A percentile compares a stretch with the other conserved stretches of the same genome.
These are phyloP conservation scores for Termitomyces sp. DNA, from an alignment of 768 basidiomycete species.

Conservation along the genomic window DNA sequence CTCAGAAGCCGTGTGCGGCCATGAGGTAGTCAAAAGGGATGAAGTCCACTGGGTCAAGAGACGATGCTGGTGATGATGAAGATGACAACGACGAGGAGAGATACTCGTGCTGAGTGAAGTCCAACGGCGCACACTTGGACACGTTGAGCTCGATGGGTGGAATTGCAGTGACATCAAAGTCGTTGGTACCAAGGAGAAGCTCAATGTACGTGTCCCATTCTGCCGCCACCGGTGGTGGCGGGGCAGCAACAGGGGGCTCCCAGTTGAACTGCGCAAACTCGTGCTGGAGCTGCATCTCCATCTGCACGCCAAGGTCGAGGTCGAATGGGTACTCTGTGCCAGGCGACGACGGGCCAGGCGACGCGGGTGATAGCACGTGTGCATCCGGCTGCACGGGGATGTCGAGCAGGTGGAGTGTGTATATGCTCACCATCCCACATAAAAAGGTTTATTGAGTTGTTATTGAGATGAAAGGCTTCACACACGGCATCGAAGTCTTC, in stretches of 20 bases:
- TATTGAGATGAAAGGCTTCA: neutral
- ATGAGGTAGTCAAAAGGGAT: too few species aligned
- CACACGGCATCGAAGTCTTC: neutral
- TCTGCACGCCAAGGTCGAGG: constrained; percentile 23
- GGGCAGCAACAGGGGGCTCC: constrained; percentile 24
- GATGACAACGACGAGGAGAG: too few species aligned
- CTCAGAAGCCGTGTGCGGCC: too few species aligned
- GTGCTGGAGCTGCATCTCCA: constrained; percentile 35
- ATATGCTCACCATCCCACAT: neutral
- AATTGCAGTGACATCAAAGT: constrained; percentile 64
- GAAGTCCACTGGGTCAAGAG: too few species aligned
- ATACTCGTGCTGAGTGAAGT: neutral
- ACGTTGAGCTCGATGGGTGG: constrained; percentile 59
- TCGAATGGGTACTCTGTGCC: neutral
- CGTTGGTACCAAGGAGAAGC: constrained; percentile 44
- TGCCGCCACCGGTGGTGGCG: too few species aligned
- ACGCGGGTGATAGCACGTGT: constrained; percentile 32
- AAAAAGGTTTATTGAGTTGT: too few species aligned
- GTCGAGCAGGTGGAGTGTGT: too few species aligned
- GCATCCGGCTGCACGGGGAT: too few species aligned
- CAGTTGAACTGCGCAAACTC: constrained; percentile 36
- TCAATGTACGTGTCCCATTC: too few species aligned
- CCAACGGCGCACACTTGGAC: constrained; percentile 29
- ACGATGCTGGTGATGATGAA: too few species aligned
- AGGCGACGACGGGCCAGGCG: constrained; percentile 48